These are phyloP conservation scores for Trichoderma sp. DNA, from an alignment of 2,329 filamentous ascomycete genomes.

Conservation along the genomic window DNA sequence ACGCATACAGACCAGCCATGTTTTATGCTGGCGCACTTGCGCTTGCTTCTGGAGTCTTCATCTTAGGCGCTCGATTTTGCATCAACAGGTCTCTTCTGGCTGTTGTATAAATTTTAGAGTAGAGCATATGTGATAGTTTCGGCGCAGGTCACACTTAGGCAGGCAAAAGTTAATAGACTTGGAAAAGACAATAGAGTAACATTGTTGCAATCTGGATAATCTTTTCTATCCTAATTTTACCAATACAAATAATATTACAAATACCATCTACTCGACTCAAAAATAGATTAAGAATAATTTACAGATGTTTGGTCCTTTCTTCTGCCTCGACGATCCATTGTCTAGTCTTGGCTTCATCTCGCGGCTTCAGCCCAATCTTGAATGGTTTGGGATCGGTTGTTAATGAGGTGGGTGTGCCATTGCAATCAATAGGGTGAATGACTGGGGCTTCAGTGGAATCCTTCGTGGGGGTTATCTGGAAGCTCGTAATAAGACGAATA, in stretches of 20 bases:
- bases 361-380: conserved; percentile 56
- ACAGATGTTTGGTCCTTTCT: conserved; percentile 48
- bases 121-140: not conserved
- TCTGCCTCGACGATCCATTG: conserved; percentile 57
- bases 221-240: not conserved
- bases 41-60: conserved; percentile 44
- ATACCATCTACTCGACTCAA: no score
- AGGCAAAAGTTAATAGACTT: not conserved
- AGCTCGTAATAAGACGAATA: conserved; percentile 59
- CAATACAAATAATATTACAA: not conserved
- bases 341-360: conserved; percentile 47
- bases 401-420: conserved; percentile 56
- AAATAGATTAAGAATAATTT: not conserved
- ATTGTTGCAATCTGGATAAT: not conserved
- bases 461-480: conserved; percentile 53
- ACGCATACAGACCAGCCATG: conserved; percentile 59
- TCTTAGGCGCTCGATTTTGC: conserved; percentile 45
- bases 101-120: not conserved
- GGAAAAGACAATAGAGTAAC: not conserved
- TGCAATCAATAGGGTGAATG: conserved; percentile 59
- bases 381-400: conserved; percentile 65
- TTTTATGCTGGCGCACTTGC: conserved; percentile 59
- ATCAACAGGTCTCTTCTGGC: conserved; percentile 40
- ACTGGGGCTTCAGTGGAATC: conserved; percentile 48
- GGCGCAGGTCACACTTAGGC: not conserved